phyloP scores from a whole-genome alignment of 257 asterid species.

The Datura wrightii region DNA sequence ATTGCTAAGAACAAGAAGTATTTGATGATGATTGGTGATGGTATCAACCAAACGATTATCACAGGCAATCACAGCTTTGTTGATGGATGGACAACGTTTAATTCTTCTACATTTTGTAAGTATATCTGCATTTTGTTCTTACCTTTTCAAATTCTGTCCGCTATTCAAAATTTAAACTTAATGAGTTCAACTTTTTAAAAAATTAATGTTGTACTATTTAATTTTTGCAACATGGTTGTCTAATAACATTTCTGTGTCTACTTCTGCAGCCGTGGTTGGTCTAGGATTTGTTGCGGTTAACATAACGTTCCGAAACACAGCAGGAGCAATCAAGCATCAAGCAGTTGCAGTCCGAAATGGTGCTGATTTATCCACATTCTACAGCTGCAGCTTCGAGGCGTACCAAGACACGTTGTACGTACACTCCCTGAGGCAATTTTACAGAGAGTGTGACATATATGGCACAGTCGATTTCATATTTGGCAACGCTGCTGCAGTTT shows the following conservation, averaged over 20 bases:
- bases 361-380: slow-evolving; percentile 76
- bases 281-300: slow-evolving; percentile 59
- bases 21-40: slow-evolving; percentile 82
- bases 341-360: slow-evolving; percentile 81
- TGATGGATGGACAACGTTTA: slow-evolving; percentile 89
- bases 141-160: too few relatives aligned
- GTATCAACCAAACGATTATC: slow-evolving; percentile 66
- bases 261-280: slow-evolving; percentile 62
- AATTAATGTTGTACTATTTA: not conserved
- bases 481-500: slow-evolving; percentile 71
- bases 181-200: too few relatives aligned
- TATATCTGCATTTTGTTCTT: not conserved
- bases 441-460: slow-evolving; percentile 65
- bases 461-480: slow-evolving; percentile 90
- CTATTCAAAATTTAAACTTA: too few relatives aligned
- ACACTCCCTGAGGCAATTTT: slow-evolving; percentile 81
- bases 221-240: not conserved
- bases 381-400: slow-evolving; percentile 79
- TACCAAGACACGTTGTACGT: slow-evolving; percentile 77
- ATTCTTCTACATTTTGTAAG: slow-evolving; percentile 68
- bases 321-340: slow-evolving; percentile 77
- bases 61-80: slow-evolving; percentile 70
- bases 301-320: slow-evolving; percentile 78
- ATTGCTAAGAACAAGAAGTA: slow-evolving; percentile 62
- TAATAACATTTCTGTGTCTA: not conserved